Evolutionary conservation across 371 early-diverging fungal genomes (phyloP).

Genomic region (Parasitella parasitica): DNA sequence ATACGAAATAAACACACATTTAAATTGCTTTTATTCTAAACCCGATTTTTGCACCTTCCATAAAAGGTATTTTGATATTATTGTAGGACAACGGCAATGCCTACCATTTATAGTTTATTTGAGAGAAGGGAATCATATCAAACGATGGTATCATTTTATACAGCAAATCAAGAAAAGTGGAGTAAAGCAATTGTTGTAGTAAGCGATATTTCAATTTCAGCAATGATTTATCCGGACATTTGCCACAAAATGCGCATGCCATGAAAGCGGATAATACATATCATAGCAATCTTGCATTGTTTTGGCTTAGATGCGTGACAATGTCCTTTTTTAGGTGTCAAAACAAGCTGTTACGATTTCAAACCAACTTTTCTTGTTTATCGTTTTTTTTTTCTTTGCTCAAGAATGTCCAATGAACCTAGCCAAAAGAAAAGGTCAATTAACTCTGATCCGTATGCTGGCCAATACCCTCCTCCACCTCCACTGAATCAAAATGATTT

Average conservation of each 20-base stretch:
- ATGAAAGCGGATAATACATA: not conserved
- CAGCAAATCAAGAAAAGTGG: not conserved
- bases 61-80: not conserved
- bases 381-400: not conserved
- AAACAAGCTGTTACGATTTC: constrained; percentile 1
- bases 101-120: not conserved
- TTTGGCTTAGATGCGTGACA: constrained; percentile 9
- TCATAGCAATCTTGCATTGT: not conserved
- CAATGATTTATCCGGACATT: not conserved
- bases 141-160: not conserved
- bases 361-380: not conserved
- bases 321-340: constrained; percentile 14
- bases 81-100: not conserved
- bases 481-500: constrained; percentile 12
- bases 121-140: not conserved
- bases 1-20: not conserved
- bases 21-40: too few species aligned
- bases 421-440: not conserved
- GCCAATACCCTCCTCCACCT: constrained; percentile 34
- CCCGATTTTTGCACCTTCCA: not conserved
- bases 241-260: too few species aligned
- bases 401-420: not conserved
- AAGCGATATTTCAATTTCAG: not conserved
- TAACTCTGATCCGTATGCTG: constrained; percentile 34
- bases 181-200: too few species aligned